Conservation (phyloP, 2,329 filamentous ascomycete genomes). For the Penicillium hesseltinei region DNA sequence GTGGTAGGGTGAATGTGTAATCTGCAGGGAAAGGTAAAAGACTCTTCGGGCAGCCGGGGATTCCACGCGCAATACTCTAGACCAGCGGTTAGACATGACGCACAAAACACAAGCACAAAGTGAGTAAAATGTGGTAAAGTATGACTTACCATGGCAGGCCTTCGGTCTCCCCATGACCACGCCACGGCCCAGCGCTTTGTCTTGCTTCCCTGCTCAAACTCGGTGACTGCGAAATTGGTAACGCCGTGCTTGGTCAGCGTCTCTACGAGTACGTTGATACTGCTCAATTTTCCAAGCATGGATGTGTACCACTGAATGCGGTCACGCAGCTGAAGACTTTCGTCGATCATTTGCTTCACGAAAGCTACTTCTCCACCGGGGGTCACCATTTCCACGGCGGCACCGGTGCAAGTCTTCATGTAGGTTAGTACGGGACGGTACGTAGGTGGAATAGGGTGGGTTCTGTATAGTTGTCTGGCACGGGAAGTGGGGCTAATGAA, state of each 20-base stretch:
- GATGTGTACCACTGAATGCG: constrained; percentile 82
- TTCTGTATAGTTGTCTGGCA: background rate
- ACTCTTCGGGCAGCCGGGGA: constrained; percentile 49
- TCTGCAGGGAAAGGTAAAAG: constrained; percentile 54
- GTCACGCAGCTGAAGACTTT: constrained; percentile 60
- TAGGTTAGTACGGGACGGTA: background rate
- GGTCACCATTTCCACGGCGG: constrained; percentile 81
- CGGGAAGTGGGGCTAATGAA: background rate
- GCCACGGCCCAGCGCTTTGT: constrained; percentile 84
- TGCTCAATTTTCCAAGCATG: constrained; percentile 82
- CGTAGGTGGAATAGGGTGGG: background rate
- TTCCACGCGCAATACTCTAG: constrained; percentile 37
- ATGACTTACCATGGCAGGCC: constrained; percentile 57
- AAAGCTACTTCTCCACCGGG: constrained; percentile 75
- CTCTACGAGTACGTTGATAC: constrained; percentile 61
- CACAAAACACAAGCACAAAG: background rate
- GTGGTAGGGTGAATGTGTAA: constrained; percentile 44
- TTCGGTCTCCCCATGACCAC: constrained; percentile 73
- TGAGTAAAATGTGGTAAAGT: background rate
- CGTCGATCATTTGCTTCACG: constrained; percentile 66
- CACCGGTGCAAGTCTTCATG: constrained; percentile 62
- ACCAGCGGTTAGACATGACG: background rate
- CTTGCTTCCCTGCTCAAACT: constrained; percentile 72
- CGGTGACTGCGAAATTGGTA: constrained; percentile 77
- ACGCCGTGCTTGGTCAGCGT: constrained; percentile 57